A percentile compares a stretch with the other conserved stretches of the same genome.
Evolutionary conservation across 371 early-diverging fungal species (phyloP).

Genomic region (Syncephalastrum sp.): DNA sequence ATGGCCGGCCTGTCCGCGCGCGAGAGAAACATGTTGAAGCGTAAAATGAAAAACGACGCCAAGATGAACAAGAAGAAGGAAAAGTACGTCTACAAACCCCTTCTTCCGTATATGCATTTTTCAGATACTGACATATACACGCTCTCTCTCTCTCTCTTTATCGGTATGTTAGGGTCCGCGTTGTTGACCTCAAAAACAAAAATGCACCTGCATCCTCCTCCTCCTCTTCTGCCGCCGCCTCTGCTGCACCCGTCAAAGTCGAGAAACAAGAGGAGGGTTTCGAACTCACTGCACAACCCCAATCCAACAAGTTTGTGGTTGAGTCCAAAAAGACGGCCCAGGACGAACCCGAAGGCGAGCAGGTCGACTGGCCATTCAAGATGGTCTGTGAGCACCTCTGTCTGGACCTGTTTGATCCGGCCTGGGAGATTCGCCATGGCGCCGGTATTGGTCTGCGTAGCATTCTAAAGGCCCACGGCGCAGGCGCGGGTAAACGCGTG

Average conservation of each 20-base stretch:
- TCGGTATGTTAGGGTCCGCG: conserved; percentile 35
- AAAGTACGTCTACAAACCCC: conserved; percentile 48
- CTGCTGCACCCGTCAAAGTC: conserved; percentile 46
- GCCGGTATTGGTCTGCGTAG: conserved; percentile 93
- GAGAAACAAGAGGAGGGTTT: conserved; percentile 52
- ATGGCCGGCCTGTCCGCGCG: conserved; percentile 89
- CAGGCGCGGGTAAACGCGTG: conserved; percentile 75
- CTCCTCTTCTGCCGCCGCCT: conserved; percentile 7
- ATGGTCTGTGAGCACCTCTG: conserved; percentile 87
- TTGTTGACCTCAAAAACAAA: conserved; percentile 44
- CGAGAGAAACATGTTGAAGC: conserved; percentile 85
- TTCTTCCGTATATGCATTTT: not conserved
- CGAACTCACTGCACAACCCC: conserved; percentile 69
- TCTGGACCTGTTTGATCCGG: conserved; percentile 86
- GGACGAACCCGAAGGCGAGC: conserved; percentile 19
- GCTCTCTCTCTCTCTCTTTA: not conserved
- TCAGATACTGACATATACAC: not conserved
- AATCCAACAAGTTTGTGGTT: conserved; percentile 70
- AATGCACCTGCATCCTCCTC: conserved; percentile 10
- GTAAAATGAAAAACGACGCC: conserved; percentile 83
- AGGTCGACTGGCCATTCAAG: conserved; percentile 88
- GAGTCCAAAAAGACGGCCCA: conserved; percentile 61
- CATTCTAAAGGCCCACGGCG: conserved; percentile 83
- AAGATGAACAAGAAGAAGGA: conserved; percentile 73
- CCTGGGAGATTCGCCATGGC: conserved; percentile 97